phyloP scores from a whole-genome alignment of 306 rosid species.

The Crataegus laevigata region DNA sequence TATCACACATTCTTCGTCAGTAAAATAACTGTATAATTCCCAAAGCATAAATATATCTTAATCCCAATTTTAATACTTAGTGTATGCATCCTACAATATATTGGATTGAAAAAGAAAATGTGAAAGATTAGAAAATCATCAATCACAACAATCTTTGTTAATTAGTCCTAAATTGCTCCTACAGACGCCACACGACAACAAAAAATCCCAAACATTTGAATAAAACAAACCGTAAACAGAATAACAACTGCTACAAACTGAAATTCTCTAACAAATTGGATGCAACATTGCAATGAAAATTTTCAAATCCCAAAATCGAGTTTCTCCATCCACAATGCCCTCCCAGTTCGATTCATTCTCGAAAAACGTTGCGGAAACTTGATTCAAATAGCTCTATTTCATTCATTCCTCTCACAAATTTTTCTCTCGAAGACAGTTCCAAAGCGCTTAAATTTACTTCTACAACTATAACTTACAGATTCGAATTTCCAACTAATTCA shows the following conservation, averaged over 20 bases:
- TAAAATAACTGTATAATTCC: neutral
- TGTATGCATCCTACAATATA: neutral
- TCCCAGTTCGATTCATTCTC: neutral
- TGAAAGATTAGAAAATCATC: neutral
- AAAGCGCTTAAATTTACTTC: neutral
- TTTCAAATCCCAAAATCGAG: neutral
- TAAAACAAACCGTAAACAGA: neutral
- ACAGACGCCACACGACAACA: neutral
- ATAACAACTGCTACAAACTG: neutral
- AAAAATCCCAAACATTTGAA: neutral
- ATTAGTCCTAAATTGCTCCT: neutral
- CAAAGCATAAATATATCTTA: neutral
- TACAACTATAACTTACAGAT: neutral
- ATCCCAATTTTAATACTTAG: neutral
- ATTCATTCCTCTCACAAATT: neutral
- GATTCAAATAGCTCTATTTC: neutral
- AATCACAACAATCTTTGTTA: neutral
- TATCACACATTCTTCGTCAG: neutral
- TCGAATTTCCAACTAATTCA: neutral
- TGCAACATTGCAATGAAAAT: neutral
- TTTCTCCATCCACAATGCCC: neutral
- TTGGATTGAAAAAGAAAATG: neutral
- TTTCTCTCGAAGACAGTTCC: neutral
- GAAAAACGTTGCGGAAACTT: neutral
- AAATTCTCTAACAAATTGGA: neutral